Conservation (phyloP, 1,284 basidiomycete species). For the Cutaneotrichosporon cyanovorans region DNA sequence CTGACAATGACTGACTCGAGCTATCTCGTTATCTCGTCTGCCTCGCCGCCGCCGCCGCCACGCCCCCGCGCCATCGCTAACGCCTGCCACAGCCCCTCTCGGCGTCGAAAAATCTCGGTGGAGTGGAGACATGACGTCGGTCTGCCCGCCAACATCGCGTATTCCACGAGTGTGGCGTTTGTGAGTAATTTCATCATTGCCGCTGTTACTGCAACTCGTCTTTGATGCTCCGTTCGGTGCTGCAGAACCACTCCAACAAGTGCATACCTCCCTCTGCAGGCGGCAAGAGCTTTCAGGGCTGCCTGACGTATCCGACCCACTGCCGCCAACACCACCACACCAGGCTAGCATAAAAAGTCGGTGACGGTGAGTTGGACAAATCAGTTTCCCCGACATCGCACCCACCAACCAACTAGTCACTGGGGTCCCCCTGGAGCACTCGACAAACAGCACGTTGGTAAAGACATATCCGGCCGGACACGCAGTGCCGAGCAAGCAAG, state of each 20-base stretch:
- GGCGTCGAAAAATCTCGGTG: not conserved
- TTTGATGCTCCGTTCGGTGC: too few relatives aligned
- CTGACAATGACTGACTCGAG: too few relatives aligned
- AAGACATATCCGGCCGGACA: not conserved
- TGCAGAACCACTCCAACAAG: too few relatives aligned
- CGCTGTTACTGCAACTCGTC: too few relatives aligned
- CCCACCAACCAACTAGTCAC: not conserved
- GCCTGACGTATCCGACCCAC: not conserved
- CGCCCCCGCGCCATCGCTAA: too few relatives aligned
- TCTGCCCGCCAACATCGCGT: conserved; percentile 3
- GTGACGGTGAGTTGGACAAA: conserved; percentile 10
- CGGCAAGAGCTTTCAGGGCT: not conserved
- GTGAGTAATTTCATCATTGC: too few relatives aligned
- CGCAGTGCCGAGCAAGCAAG: not conserved
- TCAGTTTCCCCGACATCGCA: conserved; percentile 10
- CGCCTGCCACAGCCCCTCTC: too few relatives aligned
- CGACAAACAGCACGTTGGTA: not conserved
- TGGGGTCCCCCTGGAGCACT: conserved; percentile 1
- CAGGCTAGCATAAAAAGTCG: conserved; percentile 25
- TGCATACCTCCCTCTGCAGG: not conserved
- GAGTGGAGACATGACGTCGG: not conserved
- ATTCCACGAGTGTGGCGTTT: too few relatives aligned
- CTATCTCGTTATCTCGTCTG: too few relatives aligned
- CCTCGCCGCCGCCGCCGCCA: too few relatives aligned
- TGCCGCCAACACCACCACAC: not conserved